Evolutionary conservation across 805 yeast genomes (phyloP), one percentile per base, ranked within the genome.

Genomic region (Starmerella vitae): DNA sequence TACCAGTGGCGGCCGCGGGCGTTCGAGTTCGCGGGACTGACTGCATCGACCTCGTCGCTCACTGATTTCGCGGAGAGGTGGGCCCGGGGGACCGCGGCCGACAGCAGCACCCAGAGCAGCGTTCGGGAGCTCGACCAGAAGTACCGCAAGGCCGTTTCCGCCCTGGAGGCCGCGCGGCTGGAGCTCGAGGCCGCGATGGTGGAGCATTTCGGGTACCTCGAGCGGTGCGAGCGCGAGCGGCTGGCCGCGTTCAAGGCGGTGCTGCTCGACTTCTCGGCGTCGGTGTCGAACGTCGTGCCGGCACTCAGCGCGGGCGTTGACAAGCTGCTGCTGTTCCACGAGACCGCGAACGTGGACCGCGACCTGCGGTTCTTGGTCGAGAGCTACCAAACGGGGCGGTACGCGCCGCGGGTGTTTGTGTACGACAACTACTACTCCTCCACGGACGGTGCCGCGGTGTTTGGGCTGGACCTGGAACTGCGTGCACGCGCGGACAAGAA

Each of bases 1-100:
- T 83, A 82, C 53, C 94, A 82, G 58, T 84, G 94, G 94, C 76
- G 74, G 45, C 75, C 75, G 3, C 59, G 66, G 43, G 80, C 81
- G 1, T 80, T 71, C 53, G 73, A 70, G 44, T 62, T 71, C 33
- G 74, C 76, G 3, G 66, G 63, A 9, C 40, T 52, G 13, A 24
- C 20, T n/a, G n/a, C 18, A 21, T 36, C 19, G 28, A 20, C 20
- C 10, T 24, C 34, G 20, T 12, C 28, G 9, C 21, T 30, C 20
- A 25, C 33, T 33, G 51, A 39, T 27, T 32, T 40, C 10, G 29
- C 46, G 21, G 35, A 37, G 17, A 22, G 41, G 20, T 48, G 47
- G 46, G 25, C 39, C 21, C 35, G 41, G 20, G 33, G 38, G 12
- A 30, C 36, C 4, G 33, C 20, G 38, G 42, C 37, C 26, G 27